Conservation (phyloP, 805 yeast genomes). For the Pichia eremophila region DNA sequence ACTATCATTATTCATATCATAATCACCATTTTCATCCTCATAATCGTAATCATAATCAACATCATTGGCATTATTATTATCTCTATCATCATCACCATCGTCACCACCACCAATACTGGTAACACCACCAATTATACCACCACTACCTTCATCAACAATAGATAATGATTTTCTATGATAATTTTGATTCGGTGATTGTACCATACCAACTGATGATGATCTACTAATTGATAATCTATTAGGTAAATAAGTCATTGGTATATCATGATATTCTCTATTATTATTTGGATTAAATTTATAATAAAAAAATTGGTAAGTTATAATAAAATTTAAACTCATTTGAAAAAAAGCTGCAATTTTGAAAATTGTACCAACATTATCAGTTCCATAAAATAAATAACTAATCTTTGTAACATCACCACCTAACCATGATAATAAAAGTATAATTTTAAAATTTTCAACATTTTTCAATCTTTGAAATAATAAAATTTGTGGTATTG, state of each 20-base stretch:
- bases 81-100: not conserved
- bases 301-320: constrained; percentile 64
- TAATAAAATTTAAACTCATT: constrained; percentile 62
- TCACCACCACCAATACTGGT: not conserved
- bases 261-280: not conserved
- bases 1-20: too few species aligned
- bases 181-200: constrained; percentile 9
- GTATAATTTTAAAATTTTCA: constrained; percentile 68
- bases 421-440: constrained; percentile 76
- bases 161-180: constrained; percentile 6
- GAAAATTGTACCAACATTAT: constrained; percentile 55
- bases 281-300: constrained; percentile 30
- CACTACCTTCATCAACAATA: not conserved
- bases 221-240: constrained; percentile 2
- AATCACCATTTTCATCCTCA: not conserved
- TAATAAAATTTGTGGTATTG: constrained; percentile 71
- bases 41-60: constrained; percentile 1
- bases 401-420: constrained; percentile 77
- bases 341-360: constrained; percentile 69
- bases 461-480: constrained; percentile 57
- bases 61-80: not conserved
- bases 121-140: not conserved
- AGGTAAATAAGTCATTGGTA: constrained; percentile 3
- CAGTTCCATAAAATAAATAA: constrained; percentile 69
- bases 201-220: constrained; percentile 2